Base-by-base conservation (phyloP, 2,329 filamentous ascomycete genomes). In the Fusarium robinianum region DNA sequence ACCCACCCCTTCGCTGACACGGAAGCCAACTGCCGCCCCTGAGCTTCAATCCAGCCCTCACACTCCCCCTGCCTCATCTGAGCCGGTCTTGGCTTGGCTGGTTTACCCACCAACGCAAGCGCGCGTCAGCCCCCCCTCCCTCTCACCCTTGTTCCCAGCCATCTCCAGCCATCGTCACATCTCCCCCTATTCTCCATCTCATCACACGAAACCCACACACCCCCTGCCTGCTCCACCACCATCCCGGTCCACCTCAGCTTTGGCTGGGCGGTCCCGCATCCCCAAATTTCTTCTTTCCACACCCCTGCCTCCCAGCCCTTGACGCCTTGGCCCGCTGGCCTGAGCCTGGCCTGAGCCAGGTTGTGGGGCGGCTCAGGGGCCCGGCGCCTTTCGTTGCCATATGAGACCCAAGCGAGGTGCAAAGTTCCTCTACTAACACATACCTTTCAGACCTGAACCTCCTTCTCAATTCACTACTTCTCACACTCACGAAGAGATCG, bases 401-500 rank as follows among this genome's bases (percentile, higher is more conserved):
- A 60, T 62, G 59, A 62, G 57, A 62, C 59, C 55, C 59, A 62
- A 59, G 50, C 59, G 57, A 61, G 36, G 49, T 61, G 50, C 57
- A 55, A 54, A 41, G 46, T 57, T 49, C 57, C 53, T 61, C 59
- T 57, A 56, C 62, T 62, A 65, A 61, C 61, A 47, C 53, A 57
- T 54, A 53, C 46, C 57, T 54, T 46, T 46, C 56, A 68, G 66
- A 62, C 62, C 66, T 60, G 55, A 62, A 64, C 70, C 63, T 63
- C 60, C 58, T 56, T 63, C 63, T 56, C 62, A 73, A 63, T 83
- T 81, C 74, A 73, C 78, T 63, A 80, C 58, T 48, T 61, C 58
- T 62, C 58, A 85, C 69, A 77, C 80, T 68, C 80, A 82, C 67
- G 72, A 88, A 69, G 81, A 88, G 72, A 74, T 84, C 65, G 77